phyloP scores from a whole-genome alignment of 208 protist genomes.

The Zelonia costaricensis region DNA sequence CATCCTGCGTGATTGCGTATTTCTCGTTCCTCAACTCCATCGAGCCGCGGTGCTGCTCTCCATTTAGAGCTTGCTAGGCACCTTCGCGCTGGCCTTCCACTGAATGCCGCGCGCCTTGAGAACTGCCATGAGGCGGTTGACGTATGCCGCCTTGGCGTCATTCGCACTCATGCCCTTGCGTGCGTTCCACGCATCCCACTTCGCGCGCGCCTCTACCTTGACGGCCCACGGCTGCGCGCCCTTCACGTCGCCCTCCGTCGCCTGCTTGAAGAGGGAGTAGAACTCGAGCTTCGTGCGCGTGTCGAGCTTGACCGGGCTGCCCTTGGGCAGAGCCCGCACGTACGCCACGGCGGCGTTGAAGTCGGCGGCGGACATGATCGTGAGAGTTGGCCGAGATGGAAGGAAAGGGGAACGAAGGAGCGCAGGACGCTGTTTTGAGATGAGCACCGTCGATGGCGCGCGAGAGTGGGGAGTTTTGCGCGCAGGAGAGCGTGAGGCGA shows the following conservation, averaged over 20 bases:
- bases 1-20: no score
- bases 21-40: no score
- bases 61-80: constrained; percentile 21
- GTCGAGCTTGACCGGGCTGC: constrained; percentile 80
- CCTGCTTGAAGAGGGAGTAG: constrained; percentile 98
- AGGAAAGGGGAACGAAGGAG: no score
- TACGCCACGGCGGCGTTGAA: constrained; percentile 85
- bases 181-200: constrained; percentile 94
- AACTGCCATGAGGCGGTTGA: constrained; percentile 70
- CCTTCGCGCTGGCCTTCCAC: constrained; percentile 52
- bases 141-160: constrained; percentile 92
- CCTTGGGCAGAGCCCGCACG: constrained; percentile 81
- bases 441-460: no score
- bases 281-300: constrained; percentile 93
- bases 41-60: no score
- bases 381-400: no score
- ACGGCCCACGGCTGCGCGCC: constrained; percentile 90
- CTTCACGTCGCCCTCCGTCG: constrained; percentile 93
- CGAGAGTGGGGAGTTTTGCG: no score
- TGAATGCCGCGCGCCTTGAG: constrained; percentile 54
- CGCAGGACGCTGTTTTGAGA: no score
- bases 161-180: constrained; percentile 90
- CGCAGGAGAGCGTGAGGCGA: no score
- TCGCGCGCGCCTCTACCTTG: constrained; percentile 92
- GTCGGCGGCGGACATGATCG: constrained; percentile 65